Conservation (phyloP, 768 basidiomycete species). For the Gyrodon lividus region DNA sequence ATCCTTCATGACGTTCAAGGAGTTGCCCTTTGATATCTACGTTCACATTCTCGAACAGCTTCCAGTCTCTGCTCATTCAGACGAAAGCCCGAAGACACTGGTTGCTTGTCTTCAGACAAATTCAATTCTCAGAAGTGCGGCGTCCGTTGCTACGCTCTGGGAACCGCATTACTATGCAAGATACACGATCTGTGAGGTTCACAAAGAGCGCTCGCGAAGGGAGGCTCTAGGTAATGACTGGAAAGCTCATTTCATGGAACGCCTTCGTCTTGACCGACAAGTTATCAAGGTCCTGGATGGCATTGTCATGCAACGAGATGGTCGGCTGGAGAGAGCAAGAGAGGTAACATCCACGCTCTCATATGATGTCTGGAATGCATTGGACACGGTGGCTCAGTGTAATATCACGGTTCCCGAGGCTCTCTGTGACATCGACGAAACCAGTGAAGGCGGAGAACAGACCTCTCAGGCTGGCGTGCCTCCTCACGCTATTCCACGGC, state of each 20-base stretch:
- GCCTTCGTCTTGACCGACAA: conserved; percentile 43
- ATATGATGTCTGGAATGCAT: conserved; percentile 56
- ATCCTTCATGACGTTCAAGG: conserved; percentile 19
- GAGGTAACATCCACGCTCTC: conserved; percentile 39
- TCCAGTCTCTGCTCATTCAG: conserved; percentile 22
- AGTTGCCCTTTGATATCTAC: conserved; percentile 37
- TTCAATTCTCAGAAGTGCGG: conserved; percentile 43
- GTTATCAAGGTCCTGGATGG: conserved; percentile 42
- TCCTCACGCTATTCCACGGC: conserved; percentile 38
- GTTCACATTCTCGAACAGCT: conserved; percentile 37
- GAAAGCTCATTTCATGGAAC: conserved; percentile 43
- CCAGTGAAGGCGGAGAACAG: conserved; percentile 2
- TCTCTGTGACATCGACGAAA: conserved; percentile 20
- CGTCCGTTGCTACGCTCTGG: conserved; percentile 46
- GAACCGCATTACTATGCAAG: conserved; percentile 49
- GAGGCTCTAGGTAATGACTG: conserved; percentile 38
- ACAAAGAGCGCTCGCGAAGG: conserved; percentile 37
- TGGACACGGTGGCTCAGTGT: conserved; percentile 40
- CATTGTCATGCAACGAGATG: conserved; percentile 38
- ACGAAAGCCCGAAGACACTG: conserved; percentile 34
- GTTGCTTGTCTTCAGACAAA: conserved; percentile 40
- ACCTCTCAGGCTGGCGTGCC: conserved; percentile 6
- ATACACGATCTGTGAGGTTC: conserved; percentile 42
- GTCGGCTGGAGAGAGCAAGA: conserved; percentile 40
- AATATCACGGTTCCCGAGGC: conserved; percentile 35